Evolutionary conservation across 2,329 filamentous ascomycete species (phyloP).

Genomic region (Thermoascus crustaceus): DNA sequence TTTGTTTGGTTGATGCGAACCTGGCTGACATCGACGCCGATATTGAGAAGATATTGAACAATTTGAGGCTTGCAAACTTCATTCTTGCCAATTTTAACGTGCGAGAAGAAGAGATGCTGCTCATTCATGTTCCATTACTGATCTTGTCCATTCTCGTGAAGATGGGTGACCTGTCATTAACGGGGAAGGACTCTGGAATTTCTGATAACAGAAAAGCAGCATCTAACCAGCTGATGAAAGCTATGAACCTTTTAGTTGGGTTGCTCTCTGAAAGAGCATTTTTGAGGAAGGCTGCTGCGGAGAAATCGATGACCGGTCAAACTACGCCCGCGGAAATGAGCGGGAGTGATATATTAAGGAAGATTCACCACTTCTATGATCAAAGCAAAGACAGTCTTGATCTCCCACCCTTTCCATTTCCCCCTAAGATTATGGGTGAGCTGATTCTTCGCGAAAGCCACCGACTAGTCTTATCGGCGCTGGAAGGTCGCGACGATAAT

Average conservation of each 20-base stretch:
- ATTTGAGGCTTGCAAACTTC: conserved; percentile 69
- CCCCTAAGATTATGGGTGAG: conserved; percentile 48
- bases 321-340: conserved; percentile 10
- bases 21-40: conserved; percentile 42
- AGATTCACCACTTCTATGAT: conserved; percentile 59
- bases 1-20: conserved; percentile 52
- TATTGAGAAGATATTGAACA: conserved; percentile 47
- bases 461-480: conserved; percentile 24
- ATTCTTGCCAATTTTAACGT: conserved; percentile 85
- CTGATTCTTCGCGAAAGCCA: conserved; percentile 56
- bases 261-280: conserved; percentile 41
- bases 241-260: conserved; percentile 22
- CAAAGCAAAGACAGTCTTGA: conserved; percentile 64
- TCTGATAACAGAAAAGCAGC: conserved; percentile 13
- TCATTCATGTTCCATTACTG: conserved; percentile 71
- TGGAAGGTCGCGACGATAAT: conserved; percentile 17
- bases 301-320: conserved; percentile 13
- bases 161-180: conserved; percentile 30
- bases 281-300: conserved; percentile 41
- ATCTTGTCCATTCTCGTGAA: conserved; percentile 54
- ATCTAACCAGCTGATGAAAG: conserved; percentile 19
- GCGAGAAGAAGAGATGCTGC: conserved; percentile 90
- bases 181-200: conserved; percentile 7
- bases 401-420: conserved; percentile 52
- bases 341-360: conserved; percentile 46